Evolutionary conservation across 306 rosid genomes (phyloP).

Genomic region (Prinsepia uniflora): DNA sequence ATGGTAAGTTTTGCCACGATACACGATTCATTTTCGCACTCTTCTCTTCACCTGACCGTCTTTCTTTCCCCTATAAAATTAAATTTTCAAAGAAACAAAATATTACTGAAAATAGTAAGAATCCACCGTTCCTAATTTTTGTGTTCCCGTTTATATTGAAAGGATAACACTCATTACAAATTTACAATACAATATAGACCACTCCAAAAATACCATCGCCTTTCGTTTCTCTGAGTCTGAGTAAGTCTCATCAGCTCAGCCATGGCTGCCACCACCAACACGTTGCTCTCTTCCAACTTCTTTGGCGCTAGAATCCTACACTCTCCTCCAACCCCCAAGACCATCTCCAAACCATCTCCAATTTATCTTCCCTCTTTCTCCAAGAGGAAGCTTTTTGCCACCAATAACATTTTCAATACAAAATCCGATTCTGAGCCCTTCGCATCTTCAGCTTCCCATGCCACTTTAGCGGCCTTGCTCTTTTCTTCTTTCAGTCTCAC

Average conservation of each 20-base stretch:
- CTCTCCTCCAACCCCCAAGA: constrained; percentile 78
- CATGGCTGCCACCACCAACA: constrained; percentile 67
- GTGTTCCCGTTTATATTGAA: not conserved
- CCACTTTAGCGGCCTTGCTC: constrained; percentile 63
- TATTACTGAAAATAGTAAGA: no score
- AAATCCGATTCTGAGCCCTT: constrained; percentile 28
- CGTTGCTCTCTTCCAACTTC: constrained; percentile 60
- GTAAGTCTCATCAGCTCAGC: not conserved
- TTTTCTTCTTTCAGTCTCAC: constrained; percentile 46
- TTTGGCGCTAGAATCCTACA: constrained; percentile 39
- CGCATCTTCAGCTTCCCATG: constrained; percentile 49
- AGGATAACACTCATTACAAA: not conserved
- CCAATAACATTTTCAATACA: constrained; percentile 27
- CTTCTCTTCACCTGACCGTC: no score
- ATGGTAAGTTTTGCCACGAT: constrained; percentile 4
- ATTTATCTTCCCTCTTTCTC: constrained; percentile 30
- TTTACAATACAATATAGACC: not conserved
- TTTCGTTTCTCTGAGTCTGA: not conserved
- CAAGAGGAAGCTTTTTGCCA: constrained; percentile 25
- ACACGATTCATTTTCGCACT: not conserved
- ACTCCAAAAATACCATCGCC: not conserved
- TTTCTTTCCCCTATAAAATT: not conserved
- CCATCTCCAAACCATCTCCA: constrained; percentile 33
- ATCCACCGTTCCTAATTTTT: no score
- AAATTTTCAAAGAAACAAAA: not conserved